phyloP scores from a whole-genome alignment of 768 basidiomycete species.

The Trametes cingulata region DNA sequence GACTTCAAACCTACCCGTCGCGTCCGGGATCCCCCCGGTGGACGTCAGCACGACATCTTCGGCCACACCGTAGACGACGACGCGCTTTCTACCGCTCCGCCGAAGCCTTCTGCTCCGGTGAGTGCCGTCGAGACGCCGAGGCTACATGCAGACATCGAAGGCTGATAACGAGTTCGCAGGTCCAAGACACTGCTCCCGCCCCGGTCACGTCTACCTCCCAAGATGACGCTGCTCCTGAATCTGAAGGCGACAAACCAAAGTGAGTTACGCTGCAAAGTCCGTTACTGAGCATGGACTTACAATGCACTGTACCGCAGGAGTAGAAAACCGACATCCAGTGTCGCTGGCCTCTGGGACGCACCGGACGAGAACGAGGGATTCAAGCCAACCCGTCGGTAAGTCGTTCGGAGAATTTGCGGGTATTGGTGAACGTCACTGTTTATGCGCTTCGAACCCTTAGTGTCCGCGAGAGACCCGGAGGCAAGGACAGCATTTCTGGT shows the following conservation, averaged over 20 bases:
- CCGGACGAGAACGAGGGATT: constrained; percentile 43
- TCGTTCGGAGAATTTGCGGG: background rate
- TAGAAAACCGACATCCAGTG: constrained; percentile 45
- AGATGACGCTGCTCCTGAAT: background rate
- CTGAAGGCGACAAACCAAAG: background rate
- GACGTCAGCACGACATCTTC: constrained; percentile 52
- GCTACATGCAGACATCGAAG: no score
- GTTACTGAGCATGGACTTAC: background rate
- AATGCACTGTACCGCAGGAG: constrained; percentile 40
- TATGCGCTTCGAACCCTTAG: constrained; percentile 33
- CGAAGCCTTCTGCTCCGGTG: constrained; percentile 25
- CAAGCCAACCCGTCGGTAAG: constrained; percentile 69
- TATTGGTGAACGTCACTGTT: no score
- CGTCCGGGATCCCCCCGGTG: constrained; percentile 56
- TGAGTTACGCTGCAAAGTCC: background rate
- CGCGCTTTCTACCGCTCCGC: constrained; percentile 60
- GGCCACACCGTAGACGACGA: constrained; percentile 50
- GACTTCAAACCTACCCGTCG: constrained; percentile 57
- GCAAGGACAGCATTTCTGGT: constrained; percentile 56
- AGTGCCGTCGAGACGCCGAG: no score
- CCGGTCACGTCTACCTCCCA: background rate
- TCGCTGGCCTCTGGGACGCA: constrained; percentile 39
- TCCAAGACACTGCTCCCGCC: background rate
- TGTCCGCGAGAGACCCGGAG: constrained; percentile 69
- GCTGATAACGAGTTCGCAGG: no score